Evolutionary conservation across 805 yeast genomes (phyloP), one percentile per base, ranked within the genome.

Genomic region (Lipomyces sp.): DNA sequence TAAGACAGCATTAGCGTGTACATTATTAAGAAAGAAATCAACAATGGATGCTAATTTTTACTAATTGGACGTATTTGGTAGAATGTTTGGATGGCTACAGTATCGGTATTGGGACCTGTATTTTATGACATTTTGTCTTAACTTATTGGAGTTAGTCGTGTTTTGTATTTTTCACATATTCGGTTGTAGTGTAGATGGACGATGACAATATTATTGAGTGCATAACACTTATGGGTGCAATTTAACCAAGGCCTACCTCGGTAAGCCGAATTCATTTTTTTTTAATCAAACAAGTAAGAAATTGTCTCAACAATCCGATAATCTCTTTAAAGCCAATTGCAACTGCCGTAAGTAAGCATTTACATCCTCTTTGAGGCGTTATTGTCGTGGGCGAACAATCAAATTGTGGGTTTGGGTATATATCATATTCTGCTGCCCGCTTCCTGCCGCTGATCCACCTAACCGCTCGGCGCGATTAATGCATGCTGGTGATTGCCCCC

Each of bases 1-100:
- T 67, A 11, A 33, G 34, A 34, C 53, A 42, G 33, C 13, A 56
- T 51, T 51, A 51, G 34, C 15, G 10, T 51, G 54, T 51, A 51
- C 34, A 51, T 10, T 24, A 29, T 51, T 51, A 15, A 6, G 33
- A 51, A 42, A 10, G 18, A 42, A 15, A 7, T 42, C 29, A 42
- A 24, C 7, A 7, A 42, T n/a, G n/a, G 24, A 42, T 0, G 24
- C 18, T 42, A 42, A n/a, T 5, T 15, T 24, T 42, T n/a, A 24
- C 48, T 15, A n/a, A 0, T 42, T 37, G 39, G 24, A 24, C 15
- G 8, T 37, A 2, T 37, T 42, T n/a, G 48, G 48, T 42, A 15
- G 15, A 7, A 2, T 42, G 39, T 42, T 42, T 42, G 48, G 48
- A 42, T 15, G 18, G 18, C 8, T 42, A n/a, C 48, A 42, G 18